Conservation (phyloP, 495 filamentous ascomycete species). For the Hyaloscypha bicolor region DNA sequence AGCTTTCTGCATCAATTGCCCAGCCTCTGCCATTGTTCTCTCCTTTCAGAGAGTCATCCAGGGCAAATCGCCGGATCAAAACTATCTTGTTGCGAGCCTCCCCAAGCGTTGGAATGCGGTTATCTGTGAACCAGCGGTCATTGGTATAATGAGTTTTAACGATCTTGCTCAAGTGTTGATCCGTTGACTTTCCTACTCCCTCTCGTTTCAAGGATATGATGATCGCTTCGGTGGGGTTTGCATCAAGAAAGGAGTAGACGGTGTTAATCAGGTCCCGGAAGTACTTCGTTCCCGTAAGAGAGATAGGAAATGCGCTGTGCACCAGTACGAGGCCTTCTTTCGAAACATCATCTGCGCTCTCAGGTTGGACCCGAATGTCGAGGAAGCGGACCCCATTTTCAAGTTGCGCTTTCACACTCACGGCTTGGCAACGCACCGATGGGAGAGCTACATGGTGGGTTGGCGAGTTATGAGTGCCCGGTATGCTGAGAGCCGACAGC, state of each 20-base stretch:
- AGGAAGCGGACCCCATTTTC: constrained; percentile 93
- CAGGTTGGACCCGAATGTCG: constrained; percentile 71
- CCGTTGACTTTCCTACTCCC: constrained; percentile 76
- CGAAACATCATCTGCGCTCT: constrained; percentile 28
- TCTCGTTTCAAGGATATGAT: constrained; percentile 92
- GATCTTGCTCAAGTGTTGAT: constrained; percentile 74
- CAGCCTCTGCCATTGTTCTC: constrained; percentile 68
- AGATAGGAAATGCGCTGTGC: constrained; percentile 79
- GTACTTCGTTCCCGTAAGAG: constrained; percentile 63
- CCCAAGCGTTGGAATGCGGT: constrained; percentile 73
- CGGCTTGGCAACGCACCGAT: constrained; percentile 91
- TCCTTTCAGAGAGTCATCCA: constrained; percentile 60
- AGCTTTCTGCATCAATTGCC: constrained; percentile 79
- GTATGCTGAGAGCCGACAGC: constrained; percentile 83
- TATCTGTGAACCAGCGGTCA: constrained; percentile 76
- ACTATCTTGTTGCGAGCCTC: constrained; percentile 83
- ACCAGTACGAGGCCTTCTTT: constrained; percentile 49
- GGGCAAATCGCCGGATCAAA: constrained; percentile 76
- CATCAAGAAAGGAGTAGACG: constrained; percentile 72
- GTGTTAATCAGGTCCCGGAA: constrained; percentile 71
- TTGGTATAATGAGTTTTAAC: constrained; percentile 70
- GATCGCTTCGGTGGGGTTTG: constrained; percentile 77
- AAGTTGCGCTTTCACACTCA: constrained; percentile 73
- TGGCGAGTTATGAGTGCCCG: constrained; percentile 93
- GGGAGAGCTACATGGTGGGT: constrained; percentile 82